Evolutionary conservation across 805 yeast species (phyloP).

Genomic region (Saccharomycopsis malanga): DNA sequence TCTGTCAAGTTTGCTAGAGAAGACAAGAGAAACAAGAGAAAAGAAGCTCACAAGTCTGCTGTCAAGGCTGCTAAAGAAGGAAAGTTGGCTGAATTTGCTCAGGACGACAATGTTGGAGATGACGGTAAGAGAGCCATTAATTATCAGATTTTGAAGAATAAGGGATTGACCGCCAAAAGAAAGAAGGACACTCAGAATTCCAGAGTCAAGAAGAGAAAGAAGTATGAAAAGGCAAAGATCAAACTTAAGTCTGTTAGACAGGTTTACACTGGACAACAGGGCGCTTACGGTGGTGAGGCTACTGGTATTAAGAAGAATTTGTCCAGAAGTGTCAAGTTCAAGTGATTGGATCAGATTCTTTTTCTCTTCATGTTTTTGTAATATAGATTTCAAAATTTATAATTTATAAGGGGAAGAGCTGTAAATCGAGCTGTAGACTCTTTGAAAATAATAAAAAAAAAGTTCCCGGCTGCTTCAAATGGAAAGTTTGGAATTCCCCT

Average conservation of each 20-base stretch:
- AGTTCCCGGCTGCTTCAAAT: no score
- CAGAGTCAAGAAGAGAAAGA: constrained; percentile 96
- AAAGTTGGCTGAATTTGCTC: constrained; percentile 54
- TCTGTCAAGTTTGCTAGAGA: constrained; percentile 41
- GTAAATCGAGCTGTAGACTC: no score
- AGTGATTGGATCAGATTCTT: constrained; percentile 1
- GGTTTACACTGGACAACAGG: constrained; percentile 68
- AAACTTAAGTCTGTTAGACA: constrained; percentile 84
- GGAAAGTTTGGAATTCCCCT: no score
- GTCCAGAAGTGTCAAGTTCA: constrained; percentile 76
- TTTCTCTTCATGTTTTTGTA: not conserved
- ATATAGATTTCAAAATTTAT: not conserved
- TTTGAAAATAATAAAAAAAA: no score
- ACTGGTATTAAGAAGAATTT: constrained; percentile 96
- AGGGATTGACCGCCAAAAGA: constrained; percentile 89
- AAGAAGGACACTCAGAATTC: constrained; percentile 92
- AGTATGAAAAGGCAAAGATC: constrained; percentile 92
- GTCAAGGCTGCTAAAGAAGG: constrained; percentile 80
- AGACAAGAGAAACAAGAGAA: constrained; percentile 47
- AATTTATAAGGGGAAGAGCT: no score
- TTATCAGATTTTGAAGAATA: constrained; percentile 91
- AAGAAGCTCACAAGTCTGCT: constrained; percentile 61
- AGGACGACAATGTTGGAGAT: constrained; percentile 50
- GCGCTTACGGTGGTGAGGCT: constrained; percentile 87
- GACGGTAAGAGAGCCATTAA: constrained; percentile 92